Percentiles rank a stretch among this genome's conserved stretches.
phyloP scores from a whole-genome alignment of 805 yeast genomes.

The Myxozyma udenii region DNA sequence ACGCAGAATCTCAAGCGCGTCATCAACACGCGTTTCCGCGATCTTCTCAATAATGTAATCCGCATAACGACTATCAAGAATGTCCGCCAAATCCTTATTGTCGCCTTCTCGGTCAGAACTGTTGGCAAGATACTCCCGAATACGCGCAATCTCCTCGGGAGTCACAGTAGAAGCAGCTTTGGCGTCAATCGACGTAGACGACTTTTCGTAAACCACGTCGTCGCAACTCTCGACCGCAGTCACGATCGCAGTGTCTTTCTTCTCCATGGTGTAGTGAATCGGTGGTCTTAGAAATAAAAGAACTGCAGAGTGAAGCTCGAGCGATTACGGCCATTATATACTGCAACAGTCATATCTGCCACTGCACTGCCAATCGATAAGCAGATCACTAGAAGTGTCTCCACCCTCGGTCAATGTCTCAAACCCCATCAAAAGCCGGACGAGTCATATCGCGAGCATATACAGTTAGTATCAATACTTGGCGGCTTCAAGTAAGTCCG shows the following conservation, averaged over 20 bases:
- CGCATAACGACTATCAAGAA: background rate
- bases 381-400: no score
- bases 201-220: background rate
- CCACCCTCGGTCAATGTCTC: no score
- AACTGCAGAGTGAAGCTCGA: no score
- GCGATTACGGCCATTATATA: no score
- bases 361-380: no score
- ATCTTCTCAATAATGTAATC: conserved; percentile 16
- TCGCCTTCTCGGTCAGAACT: background rate
- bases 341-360: no score
- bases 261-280: conserved; percentile 1
- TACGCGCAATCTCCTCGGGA: background rate
- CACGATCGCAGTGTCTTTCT: background rate
- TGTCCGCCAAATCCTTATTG: conserved; percentile 1
- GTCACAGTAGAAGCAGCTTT: background rate
- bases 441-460: no score
- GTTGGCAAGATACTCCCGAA: conserved; percentile 5
- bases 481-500: no score
- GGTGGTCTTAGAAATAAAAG: no score
- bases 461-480: no score
- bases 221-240: background rate
- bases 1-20: conserved; percentile 38
- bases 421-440: no score
- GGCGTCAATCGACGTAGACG: background rate
- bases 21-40: conserved; percentile 32